phyloP scores from a whole-genome alignment of 768 basidiomycete species.

The Suillus subalutaceus region DNA sequence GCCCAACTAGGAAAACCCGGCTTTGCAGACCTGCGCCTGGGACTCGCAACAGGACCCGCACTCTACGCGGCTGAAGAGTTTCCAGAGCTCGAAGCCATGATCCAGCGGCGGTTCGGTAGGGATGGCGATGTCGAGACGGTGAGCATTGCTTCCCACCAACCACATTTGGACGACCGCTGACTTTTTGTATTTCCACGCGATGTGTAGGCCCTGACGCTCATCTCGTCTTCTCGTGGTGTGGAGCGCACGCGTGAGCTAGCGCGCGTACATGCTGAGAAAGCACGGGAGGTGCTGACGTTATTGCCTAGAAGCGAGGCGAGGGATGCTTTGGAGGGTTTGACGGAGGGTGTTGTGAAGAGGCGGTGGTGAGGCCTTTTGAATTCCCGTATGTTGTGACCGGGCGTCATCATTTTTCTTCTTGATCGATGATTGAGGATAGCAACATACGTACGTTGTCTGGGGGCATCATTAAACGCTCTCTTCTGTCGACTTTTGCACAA shows the following conservation, averaged over 20 bases:
- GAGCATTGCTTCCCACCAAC: conserved; percentile 26
- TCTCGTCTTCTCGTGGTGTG: conserved; percentile 72
- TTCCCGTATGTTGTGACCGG: not conserved
- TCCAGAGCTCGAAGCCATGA: conserved; percentile 73
- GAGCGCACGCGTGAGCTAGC: conserved; percentile 82
- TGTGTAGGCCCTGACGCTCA: conserved; percentile 62
- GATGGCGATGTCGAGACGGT: conserved; percentile 84
- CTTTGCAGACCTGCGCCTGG: conserved; percentile 74
- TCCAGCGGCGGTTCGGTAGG: conserved; percentile 74
- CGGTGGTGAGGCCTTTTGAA: conserved; percentile 40
- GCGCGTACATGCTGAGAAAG: conserved; percentile 71
- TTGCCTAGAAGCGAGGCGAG: conserved; percentile 85
- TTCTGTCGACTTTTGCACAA: not conserved
- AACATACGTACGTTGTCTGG: not conserved
- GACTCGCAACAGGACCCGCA: conserved; percentile 84
- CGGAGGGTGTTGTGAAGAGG: conserved; percentile 67
- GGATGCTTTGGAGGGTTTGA: conserved; percentile 71
- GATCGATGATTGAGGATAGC: not conserved
- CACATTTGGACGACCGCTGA: not conserved
- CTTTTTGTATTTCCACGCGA: not conserved
- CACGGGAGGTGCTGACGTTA: conserved; percentile 63
- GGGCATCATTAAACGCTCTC: not conserved
- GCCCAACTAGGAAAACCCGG: conserved; percentile 86
- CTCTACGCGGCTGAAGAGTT: conserved; percentile 88
- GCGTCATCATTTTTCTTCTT: not conserved